Conservation (phyloP, 2,329 filamentous ascomycete genomes). For the Ceratocystis harringtonii region DNA sequence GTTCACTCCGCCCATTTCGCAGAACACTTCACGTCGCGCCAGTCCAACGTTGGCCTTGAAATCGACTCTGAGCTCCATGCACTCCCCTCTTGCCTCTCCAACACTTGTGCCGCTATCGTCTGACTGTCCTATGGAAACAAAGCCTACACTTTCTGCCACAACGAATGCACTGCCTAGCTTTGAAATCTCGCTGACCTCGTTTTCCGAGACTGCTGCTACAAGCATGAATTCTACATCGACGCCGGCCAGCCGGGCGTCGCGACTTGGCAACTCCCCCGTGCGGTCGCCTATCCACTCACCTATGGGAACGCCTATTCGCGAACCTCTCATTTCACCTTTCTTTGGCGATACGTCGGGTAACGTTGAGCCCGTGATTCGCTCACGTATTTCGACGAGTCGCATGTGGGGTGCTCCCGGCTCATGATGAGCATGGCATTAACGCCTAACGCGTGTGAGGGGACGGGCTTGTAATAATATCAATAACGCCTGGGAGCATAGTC, state of each 20-base stretch:
- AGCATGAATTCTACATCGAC: neutral
- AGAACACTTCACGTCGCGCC: conserved; percentile 12
- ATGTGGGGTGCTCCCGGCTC: conserved; percentile 8
- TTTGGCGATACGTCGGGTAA: neutral
- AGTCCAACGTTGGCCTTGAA: conserved; percentile 11
- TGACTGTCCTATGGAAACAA: neutral
- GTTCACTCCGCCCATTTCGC: conserved; percentile 14
- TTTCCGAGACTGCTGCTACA: neutral
- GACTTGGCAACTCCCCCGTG: conserved; percentile 9
- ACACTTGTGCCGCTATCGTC: conserved; percentile 6
- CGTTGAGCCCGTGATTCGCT: conserved; percentile 5
- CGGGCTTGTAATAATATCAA: neutral
- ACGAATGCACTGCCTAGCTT: neutral
- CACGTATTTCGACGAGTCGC: conserved; percentile 14
- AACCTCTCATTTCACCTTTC: conserved; percentile 6
- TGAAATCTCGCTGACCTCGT: neutral
- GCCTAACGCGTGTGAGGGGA: neutral
- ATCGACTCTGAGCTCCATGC: conserved; percentile 4
- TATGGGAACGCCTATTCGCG: conserved; percentile 13
- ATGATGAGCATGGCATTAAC: neutral
- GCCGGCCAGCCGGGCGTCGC: neutral
- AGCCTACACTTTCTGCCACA: neutral
- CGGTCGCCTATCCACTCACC: conserved; percentile 17
- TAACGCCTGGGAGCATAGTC: neutral
- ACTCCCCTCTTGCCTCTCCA: conserved; percentile 6